Evolutionary conservation across 2,329 filamentous ascomycete genomes (phyloP).

Genomic region (Simplicillium aogashimaense): DNA sequence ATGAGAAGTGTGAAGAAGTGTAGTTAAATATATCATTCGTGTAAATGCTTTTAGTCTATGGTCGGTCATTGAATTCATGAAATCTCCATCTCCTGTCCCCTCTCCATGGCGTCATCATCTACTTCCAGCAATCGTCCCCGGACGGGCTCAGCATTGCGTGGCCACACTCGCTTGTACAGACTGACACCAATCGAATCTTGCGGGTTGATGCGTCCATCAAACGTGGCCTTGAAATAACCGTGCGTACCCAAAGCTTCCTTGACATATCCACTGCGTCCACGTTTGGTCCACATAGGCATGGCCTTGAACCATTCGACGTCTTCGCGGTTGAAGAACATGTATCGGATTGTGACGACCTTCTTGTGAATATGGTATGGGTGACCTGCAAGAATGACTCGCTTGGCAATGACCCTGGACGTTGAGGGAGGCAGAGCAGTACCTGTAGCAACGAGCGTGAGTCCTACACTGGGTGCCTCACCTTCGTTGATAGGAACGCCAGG

Average conservation of each 20-base stretch:
- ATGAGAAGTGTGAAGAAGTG: neutral
- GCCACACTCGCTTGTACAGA: conserved; percentile 78
- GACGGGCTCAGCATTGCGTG: conserved; percentile 51
- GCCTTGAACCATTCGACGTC: conserved; percentile 98
- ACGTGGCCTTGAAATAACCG: conserved; percentile 99
- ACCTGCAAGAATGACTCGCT: conserved; percentile 86
- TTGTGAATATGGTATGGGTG: conserved; percentile 99
- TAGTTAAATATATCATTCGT: too few species aligned
- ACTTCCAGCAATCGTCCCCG: conserved; percentile 30
- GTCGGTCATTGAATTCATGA: conserved; percentile 13
- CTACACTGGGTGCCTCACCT: conserved; percentile 30
- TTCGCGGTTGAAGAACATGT: conserved; percentile 99
- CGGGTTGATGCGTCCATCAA: conserved; percentile 91
- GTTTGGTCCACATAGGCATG: conserved; percentile 83
- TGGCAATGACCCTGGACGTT: conserved; percentile 75
- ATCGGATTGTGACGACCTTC: conserved; percentile 89
- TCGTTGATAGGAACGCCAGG: conserved; percentile 31
- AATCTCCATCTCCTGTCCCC: conserved; percentile 16
- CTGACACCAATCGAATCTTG: conserved; percentile 90
- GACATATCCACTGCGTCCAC: conserved; percentile 80
- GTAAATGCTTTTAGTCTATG: too few species aligned
- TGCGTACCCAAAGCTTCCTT: conserved; percentile 94
- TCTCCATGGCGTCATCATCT: conserved; percentile 9
- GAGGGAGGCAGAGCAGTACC: conserved; percentile 76
- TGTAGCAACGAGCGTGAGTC: conserved; percentile 68